Evolutionary conservation across 305 asterid species (phyloP), one percentile per base, ranked within the genome.

Genomic region (Fraxinus ornus): DNA sequence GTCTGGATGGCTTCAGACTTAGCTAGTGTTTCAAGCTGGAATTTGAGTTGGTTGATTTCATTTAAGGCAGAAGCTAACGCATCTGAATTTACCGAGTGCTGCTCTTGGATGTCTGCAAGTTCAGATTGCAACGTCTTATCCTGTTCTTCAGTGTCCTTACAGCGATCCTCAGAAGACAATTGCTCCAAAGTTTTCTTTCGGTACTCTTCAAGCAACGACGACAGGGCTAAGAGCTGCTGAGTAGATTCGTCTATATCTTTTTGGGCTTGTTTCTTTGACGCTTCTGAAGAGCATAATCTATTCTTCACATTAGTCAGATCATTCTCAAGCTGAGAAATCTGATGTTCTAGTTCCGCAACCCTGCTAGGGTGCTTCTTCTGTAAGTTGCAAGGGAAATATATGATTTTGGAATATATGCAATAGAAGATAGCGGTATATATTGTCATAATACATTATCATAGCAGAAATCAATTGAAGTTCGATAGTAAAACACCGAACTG

Each of bases 261-360:
- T 85, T 85, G 87, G 8, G 95, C 98, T 86, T 89, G 93, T 87
- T 92, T 90, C 90, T 90, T 93, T 85, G 83, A 83, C 21, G 89
- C 90, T 89, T 97, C 98, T 0, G 98, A 87, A 37, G 94, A 90
- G 88, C 87, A 86, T 78, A 94, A 86, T 60, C 93, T 93, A 82
- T 92, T 97, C 89, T 91, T 93, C 21, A 90, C 94, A 49, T 52
- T 86, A 83, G 91, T 86, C 78, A 97, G 95, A 82, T 97, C 99
- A 77, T 88, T 89, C 88, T 94, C 94, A 15, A 95, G 98, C 85
- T 88, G 91, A 80, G 94, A 89, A 71, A 97, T 85, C 89, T 91
- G 96, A 57, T 87, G 81, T 89, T 97, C 98, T 44, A 97, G 92
- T 44, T 94, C 97, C 26, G 89, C 80, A 83, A 88, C 93, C 87